Conservation (phyloP, 129 eudicot species). For the Artemisia annua region DNA sequence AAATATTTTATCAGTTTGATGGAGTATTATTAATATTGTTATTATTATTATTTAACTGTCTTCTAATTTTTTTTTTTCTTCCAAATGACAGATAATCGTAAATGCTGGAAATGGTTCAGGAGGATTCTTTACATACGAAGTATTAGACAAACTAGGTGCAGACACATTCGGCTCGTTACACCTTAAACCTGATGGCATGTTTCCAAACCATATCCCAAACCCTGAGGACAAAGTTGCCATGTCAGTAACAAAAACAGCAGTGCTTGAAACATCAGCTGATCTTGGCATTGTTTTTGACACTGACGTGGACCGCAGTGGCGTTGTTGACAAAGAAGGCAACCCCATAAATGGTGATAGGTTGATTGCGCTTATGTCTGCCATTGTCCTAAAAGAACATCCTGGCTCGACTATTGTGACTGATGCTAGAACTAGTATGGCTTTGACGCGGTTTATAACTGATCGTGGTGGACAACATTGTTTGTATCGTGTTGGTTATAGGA, state of each 20-base stretch:
- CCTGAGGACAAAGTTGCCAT: constrained; percentile 96
- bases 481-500: constrained; percentile 88
- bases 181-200: constrained; percentile 96
- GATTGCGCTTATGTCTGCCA: constrained; percentile 88
- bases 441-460: constrained; percentile 62
- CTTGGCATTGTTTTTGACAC: constrained; percentile 97
- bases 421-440: constrained; percentile 84
- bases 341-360: constrained; percentile 93
- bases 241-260: constrained; percentile 74
- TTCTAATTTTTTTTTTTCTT: not conserved
- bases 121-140: constrained; percentile 95
- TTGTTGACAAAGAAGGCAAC: constrained; percentile 78
- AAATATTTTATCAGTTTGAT: too few species aligned
- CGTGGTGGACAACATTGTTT: constrained; percentile 84
- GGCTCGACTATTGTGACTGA: constrained; percentile 87
- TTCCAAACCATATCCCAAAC: constrained; percentile 96
- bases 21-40: not conserved
- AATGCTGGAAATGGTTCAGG: constrained; percentile 98
- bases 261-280: constrained; percentile 75
- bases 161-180: constrained; percentile 89
- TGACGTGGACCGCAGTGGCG: constrained; percentile 94
- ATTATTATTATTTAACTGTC: not conserved
- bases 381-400: constrained; percentile 83
- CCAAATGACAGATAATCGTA: constrained; percentile 68
- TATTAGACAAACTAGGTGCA: constrained; percentile 89